Evolutionary conservation across 176 grass and related monocot species (phyloP).

Genomic region (Phoenix roebelenii): DNA sequence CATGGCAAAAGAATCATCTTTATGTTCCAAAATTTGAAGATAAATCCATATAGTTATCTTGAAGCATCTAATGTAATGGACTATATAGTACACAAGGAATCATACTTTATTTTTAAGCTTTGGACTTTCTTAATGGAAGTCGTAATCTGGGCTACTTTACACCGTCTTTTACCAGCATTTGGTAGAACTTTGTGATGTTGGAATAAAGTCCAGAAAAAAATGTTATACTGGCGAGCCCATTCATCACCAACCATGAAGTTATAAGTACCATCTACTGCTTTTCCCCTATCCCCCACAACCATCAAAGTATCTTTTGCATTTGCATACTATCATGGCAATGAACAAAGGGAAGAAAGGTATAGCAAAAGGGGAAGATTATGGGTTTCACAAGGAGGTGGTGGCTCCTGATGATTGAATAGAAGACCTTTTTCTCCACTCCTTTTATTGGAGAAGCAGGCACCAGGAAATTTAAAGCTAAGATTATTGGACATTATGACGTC

Average conservation of each 20-base stretch:
- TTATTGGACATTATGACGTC: too few relatives aligned
- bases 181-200: background rate
- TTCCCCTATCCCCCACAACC: constrained; percentile 18
- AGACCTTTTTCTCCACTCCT: constrained; percentile 4
- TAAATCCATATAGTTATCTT: too few relatives aligned
- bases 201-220: constrained; percentile 1
- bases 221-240: background rate
- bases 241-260: background rate
- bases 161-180: background rate
- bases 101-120: too few relatives aligned
- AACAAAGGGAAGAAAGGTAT: constrained; percentile 2
- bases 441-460: background rate
- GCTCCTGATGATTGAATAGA: constrained; percentile 28
- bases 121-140: background rate
- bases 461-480: too few relatives aligned
- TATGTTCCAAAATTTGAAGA: background rate
- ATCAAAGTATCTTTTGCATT: constrained; percentile 6
- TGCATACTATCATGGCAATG: constrained; percentile 6
- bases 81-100: too few relatives aligned
- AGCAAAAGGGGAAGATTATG: constrained; percentile 11
- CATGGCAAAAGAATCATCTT: constrained; percentile 1
- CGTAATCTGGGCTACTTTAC: background rate
- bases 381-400: constrained; percentile 14
- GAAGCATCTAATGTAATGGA: too few relatives aligned
- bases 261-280: background rate